Base-by-base conservation (phyloP, 2,329 filamentous ascomycete genomes). In the Paecilomyces niveus region DNA sequence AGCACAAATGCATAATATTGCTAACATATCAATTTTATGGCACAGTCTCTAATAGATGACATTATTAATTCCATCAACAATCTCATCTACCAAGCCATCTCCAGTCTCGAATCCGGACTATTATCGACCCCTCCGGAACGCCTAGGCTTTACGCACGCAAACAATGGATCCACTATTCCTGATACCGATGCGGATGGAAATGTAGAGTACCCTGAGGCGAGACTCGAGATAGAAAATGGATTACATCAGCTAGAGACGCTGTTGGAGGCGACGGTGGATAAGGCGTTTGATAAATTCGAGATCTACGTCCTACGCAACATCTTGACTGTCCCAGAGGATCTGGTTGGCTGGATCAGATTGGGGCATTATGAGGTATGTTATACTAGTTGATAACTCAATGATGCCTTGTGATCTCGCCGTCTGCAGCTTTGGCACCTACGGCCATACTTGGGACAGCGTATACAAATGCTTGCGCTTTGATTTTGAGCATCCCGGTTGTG, bases 41-140 rank as follows among this genome's bases (percentile, higher is more conserved):
- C 26, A 15, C 68, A 96, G 92, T 89, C 89, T 61, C 85, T 99
- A 50, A 89, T 99, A 70, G 94, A 99, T 84, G 93, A 97, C 77
- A 92, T 97, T 67, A 96, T 97, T 79, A 97, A 97, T 80, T 89
- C 89, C 57, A 86, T 97, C 74, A 99, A 97, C 79, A 90, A 93
- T 69, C 85, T 97, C 68, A 89, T 94, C 68, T 94, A 96, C 76
- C 89, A 89, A 73, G 92, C 91, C 57, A 87, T 96, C 68, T 90
- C 90, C 68, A 90, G 89, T 61, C 86, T 97, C 64, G 94, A 97
- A 75, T 85, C 86, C 57, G 90, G 90, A 1, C 85, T 99, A 21
- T 80, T 90, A 54, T 83, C 83, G 55, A 87, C 89, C 2, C 85
- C 89, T 1, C 89, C 92, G 0, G 81, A 87, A 26, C 82, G 85